Conservation (phyloP, 192 early-diverging fungal species). For the Rhizophagus sp. region DNA sequence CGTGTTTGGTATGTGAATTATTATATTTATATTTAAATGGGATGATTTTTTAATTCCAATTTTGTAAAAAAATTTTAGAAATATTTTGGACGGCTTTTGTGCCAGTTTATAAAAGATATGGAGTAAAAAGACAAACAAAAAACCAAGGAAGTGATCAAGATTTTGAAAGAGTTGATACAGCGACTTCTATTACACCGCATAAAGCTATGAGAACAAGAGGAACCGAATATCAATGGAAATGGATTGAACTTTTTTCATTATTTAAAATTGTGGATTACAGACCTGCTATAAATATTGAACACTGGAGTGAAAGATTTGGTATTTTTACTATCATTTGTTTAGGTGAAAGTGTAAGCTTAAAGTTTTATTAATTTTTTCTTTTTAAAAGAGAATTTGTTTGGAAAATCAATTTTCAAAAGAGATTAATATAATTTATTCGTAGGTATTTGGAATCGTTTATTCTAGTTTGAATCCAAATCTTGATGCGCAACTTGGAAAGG, state of each 20-base stretch:
- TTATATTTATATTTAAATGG: neutral
- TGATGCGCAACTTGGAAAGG: slow-evolving; percentile 32
- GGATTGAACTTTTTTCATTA: slow-evolving; percentile 15
- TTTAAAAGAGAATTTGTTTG: neutral
- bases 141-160: neutral
- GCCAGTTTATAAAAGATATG: neutral
- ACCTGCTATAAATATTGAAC: slow-evolving; percentile 44
- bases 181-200: neutral
- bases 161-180: neutral
- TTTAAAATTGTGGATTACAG: slow-evolving; percentile 24
- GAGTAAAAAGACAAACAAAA: neutral
- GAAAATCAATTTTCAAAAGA: neutral
- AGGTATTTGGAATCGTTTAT: slow-evolving; percentile 36
- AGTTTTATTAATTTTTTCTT: neutral
- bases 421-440: neutral
- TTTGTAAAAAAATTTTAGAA: neutral
- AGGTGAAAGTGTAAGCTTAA: slow-evolving; percentile 37
- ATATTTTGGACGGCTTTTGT: neutral
- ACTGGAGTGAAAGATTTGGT: slow-evolving; percentile 39
- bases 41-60: neutral
- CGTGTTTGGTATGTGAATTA: slow-evolving; percentile 12
- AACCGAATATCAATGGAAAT: slow-evolving; percentile 29
- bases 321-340: slow-evolving; percentile 36
- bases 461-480: slow-evolving; percentile 1
- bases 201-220: slow-evolving; percentile 23